phyloP scores from a whole-genome alignment of 179 eudicot species.

The Patellifolia procumbens region DNA sequence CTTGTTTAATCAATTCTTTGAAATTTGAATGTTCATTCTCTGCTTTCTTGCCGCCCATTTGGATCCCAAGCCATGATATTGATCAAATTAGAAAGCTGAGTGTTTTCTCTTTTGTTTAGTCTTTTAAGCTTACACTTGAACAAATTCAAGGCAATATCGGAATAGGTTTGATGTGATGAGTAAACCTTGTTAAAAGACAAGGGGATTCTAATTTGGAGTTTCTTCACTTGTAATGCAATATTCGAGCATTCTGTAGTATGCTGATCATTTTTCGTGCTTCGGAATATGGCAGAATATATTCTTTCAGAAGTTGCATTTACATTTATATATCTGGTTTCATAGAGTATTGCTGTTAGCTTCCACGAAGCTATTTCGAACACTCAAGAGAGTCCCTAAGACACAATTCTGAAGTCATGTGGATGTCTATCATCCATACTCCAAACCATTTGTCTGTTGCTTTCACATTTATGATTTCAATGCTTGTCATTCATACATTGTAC shows the following conservation, averaged over 20 bases:
- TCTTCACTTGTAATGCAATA: too few relatives aligned
- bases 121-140: not conserved
- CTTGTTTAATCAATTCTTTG: not conserved
- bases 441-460: not conserved
- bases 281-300: too few relatives aligned
- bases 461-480: not conserved
- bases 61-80: not conserved
- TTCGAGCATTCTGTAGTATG: too few relatives aligned
- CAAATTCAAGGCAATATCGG: not conserved
- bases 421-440: too few relatives aligned
- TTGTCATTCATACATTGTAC: not conserved
- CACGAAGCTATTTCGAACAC: not conserved
- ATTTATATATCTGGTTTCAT: not conserved
- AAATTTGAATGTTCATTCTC: slow-evolving; percentile 4
- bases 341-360: not conserved
- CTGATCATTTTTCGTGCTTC: too few relatives aligned
- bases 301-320: not conserved
- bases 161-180: too few relatives aligned
- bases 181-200: too few relatives aligned
- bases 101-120: not conserved
- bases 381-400: not conserved
- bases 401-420: not conserved
- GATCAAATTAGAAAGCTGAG: not conserved
- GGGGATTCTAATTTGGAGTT: too few relatives aligned
- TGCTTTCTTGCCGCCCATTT: slow-evolving; percentile 5